phyloP scores from a whole-genome alignment of 2,329 filamentous ascomycete genomes.

The Samsoniella hepiali region DNA sequence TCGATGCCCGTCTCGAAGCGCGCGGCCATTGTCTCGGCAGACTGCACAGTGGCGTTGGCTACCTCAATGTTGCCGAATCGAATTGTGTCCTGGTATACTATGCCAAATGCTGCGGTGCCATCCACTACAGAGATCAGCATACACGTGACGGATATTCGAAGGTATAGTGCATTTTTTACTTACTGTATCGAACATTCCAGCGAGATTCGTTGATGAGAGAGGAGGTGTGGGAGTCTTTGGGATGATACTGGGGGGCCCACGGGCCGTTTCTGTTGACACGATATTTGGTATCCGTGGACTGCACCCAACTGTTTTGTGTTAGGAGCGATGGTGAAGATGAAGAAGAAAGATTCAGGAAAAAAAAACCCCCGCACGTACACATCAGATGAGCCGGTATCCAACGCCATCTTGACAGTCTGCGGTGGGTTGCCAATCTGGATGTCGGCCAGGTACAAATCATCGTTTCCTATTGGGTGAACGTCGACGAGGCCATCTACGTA shows the following conservation, averaged over 20 bases:
- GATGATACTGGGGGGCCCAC: conserved; percentile 40
- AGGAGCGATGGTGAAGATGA: neutral
- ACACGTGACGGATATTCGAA: too few relatives aligned
- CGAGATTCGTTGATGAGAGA: conserved; percentile 38
- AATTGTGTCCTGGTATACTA: conserved; percentile 50
- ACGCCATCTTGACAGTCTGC: conserved; percentile 45
- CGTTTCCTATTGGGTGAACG: conserved; percentile 37
- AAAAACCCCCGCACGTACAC: conserved; percentile 56
- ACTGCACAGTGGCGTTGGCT: conserved; percentile 46
- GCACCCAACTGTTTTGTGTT: conserved; percentile 46
- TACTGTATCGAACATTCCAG: conserved; percentile 50
- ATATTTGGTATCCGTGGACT: conserved; percentile 46
- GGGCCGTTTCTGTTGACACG: conserved; percentile 33
- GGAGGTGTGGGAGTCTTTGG: conserved; percentile 45
- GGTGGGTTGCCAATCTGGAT: conserved; percentile 46
- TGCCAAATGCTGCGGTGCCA: conserved; percentile 43
- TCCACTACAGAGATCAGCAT: conserved; percentile 34
- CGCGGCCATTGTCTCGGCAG: conserved; percentile 41
- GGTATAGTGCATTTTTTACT: conserved; percentile 28
- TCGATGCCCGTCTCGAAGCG: conserved; percentile 41
- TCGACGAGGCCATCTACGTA: conserved; percentile 32
- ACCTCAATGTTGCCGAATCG: conserved; percentile 44
- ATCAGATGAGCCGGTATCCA: conserved; percentile 55
- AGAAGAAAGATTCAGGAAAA: too few relatives aligned
- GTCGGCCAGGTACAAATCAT: conserved; percentile 43